Conservation (phyloP, 306 rosid species). For the Gastrolobium villosum region DNA sequence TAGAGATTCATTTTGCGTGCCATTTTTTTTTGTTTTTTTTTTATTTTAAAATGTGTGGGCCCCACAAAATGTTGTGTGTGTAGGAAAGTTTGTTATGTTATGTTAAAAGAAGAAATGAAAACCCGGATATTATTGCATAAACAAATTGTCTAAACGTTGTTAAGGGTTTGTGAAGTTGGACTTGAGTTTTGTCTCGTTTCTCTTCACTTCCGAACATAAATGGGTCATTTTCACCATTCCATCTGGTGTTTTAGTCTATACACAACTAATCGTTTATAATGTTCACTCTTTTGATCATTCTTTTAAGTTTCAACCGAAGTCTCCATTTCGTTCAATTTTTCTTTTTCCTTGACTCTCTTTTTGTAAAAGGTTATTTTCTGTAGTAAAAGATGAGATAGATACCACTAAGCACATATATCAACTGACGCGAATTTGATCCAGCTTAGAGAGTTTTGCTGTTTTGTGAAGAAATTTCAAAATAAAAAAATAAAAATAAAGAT, state of each 20-base stretch:
- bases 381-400: slow-evolving; percentile 25
- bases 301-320: slow-evolving; percentile 48
- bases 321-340: slow-evolving; percentile 16
- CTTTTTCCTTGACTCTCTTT: slow-evolving; percentile 12
- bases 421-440: too few relatives aligned
- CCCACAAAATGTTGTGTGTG: too few relatives aligned
- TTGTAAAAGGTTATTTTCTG: slow-evolving; percentile 10
- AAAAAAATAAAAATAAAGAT: not conserved
- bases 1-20: too few relatives aligned
- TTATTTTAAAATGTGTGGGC: too few relatives aligned
- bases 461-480: too few relatives aligned
- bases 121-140: slow-evolving; percentile 26
- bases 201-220: slow-evolving; percentile 27
- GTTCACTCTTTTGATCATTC: slow-evolving; percentile 42
- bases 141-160: slow-evolving; percentile 37
- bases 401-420: too few relatives aligned
- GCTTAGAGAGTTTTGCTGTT: too few relatives aligned
- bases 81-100: too few relatives aligned
- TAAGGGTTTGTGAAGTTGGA: slow-evolving; percentile 17
- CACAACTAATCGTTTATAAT: slow-evolving; percentile 47
- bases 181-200: slow-evolving; percentile 37
- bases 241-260: slow-evolving; percentile 35
- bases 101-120: too few relatives aligned
- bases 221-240: slow-evolving; percentile 24
- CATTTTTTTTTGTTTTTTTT: too few relatives aligned